A percentile compares a stretch with the other conserved stretches of the same genome.
Evolutionary conservation across 2,329 filamentous ascomycete species (phyloP).

Genomic region (Sporothrix curviconia): DNA sequence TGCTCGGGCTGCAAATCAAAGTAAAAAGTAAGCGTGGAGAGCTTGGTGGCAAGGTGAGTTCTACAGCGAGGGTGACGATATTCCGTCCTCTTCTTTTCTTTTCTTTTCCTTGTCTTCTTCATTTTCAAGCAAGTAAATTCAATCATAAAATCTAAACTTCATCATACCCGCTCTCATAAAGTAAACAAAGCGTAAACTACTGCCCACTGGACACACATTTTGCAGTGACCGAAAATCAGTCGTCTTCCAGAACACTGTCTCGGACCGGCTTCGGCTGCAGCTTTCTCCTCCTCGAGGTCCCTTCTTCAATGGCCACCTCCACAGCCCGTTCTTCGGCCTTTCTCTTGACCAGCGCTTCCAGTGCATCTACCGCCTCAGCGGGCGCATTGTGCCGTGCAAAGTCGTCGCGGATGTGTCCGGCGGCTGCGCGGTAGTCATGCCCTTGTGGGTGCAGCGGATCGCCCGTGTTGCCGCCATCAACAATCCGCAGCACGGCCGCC

Average conservation of each 20-base stretch:
- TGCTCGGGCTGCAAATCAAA: too few species aligned
- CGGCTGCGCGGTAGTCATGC: conserved; percentile 13
- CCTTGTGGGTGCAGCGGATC: neutral
- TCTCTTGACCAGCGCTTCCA: conserved; percentile 15
- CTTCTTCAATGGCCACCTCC: neutral
- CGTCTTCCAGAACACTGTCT: neutral
- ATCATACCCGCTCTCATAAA: too few species aligned
- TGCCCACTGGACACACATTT: too few species aligned
- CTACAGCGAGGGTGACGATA: too few species aligned
- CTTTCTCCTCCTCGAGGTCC: neutral
- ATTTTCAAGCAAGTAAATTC: too few species aligned
- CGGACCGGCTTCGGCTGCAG: neutral
- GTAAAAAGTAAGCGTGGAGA: too few species aligned
- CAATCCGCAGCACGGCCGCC: conserved; percentile 13
- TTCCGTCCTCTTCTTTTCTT: too few species aligned
- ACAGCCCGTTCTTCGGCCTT: neutral
- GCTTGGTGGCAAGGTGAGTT: too few species aligned
- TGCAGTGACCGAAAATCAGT: neutral
- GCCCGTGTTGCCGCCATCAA: neutral
- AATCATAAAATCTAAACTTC: too few species aligned
- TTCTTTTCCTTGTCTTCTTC: too few species aligned
- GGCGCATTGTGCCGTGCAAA: conserved; percentile 17
- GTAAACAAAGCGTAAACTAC: too few species aligned
- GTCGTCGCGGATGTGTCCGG: conserved; percentile 14
- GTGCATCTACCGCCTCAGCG: conserved; percentile 12